phyloP scores from a whole-genome alignment of 192 early-diverging fungal genomes.

The Funneliformis mosseae region DNA sequence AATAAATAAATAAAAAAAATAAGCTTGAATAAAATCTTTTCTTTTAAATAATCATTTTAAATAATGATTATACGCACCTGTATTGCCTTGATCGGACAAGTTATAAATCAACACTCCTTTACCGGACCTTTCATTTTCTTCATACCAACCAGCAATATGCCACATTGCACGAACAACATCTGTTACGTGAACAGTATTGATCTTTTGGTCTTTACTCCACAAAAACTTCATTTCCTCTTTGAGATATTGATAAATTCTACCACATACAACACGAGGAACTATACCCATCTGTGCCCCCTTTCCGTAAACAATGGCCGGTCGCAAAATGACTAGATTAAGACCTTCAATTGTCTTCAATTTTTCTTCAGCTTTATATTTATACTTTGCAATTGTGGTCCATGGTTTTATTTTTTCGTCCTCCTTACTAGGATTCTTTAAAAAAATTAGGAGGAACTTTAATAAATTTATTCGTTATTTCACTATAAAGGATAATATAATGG shows the following conservation, averaged over 20 bases:
- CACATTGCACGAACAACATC: slow-evolving; percentile 77
- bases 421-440: slow-evolving; percentile 42
- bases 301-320: slow-evolving; percentile 91
- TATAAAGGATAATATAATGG: neutral
- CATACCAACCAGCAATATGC: slow-evolving; percentile 56
- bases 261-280: slow-evolving; percentile 92
- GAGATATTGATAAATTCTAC: slow-evolving; percentile 80
- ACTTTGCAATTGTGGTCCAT: slow-evolving; percentile 77
- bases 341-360: slow-evolving; percentile 76
- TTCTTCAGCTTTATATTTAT: slow-evolving; percentile 75
- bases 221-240: slow-evolving; percentile 90
- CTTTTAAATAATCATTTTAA: slow-evolving; percentile 24
- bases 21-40: neutral
- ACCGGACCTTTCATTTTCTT: slow-evolving; percentile 50
- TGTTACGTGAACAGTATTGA: slow-evolving; percentile 93
- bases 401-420: slow-evolving; percentile 77
- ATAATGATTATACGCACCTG: slow-evolving; percentile 58
- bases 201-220: slow-evolving; percentile 89
- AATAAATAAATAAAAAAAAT: neutral
- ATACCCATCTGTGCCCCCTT: slow-evolving; percentile 74
- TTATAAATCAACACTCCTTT: slow-evolving; percentile 69
- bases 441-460: slow-evolving; percentile 1
- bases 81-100: slow-evolving; percentile 83
- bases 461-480: neutral
- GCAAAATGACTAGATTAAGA: slow-evolving; percentile 79